Percentiles rank a stretch among this genome's conserved stretches.
Evolutionary conservation across 805 yeast species (phyloP).

Genomic region (Wickerhamiella azymoides): DNA sequence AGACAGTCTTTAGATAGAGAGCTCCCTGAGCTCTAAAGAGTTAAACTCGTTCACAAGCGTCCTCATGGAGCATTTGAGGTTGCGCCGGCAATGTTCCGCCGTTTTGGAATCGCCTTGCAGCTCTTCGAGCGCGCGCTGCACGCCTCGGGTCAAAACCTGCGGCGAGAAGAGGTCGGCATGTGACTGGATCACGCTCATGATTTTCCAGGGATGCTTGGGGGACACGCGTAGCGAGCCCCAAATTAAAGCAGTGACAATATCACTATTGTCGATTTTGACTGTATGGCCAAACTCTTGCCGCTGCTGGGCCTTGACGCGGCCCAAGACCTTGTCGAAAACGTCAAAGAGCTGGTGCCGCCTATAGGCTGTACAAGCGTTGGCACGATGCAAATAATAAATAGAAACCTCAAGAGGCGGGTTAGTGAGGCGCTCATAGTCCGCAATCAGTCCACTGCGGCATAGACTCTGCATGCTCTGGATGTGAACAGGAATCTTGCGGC

Average conservation of each 20-base stretch:
- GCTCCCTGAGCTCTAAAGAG: conserved; percentile 4
- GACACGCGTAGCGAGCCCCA: background rate
- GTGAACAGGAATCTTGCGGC: background rate
- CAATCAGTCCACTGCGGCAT: background rate
- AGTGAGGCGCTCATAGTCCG: background rate
- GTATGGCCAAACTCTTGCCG: background rate
- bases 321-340: background rate
- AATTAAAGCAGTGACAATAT: background rate
- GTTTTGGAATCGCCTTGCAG: background rate
- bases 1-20: conserved; percentile 5
- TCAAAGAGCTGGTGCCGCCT: background rate
- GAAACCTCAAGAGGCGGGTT: background rate
- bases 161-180: background rate
- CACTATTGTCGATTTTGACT: background rate
- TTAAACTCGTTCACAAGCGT: conserved; percentile 1
- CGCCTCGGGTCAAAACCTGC: background rate
- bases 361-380: background rate
- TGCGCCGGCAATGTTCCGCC: background rate
- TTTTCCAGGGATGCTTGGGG: conserved; percentile 4
- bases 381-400: background rate
- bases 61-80: background rate
- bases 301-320: background rate
- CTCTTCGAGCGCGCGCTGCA: background rate
- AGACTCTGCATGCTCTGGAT: background rate
- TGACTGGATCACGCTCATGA: background rate